Percentiles rank a stretch among this genome's conserved stretches.
Evolutionary conservation across 73 alveolate genomes (phyloP).

Genomic region (Paraurostyla sp.): DNA sequence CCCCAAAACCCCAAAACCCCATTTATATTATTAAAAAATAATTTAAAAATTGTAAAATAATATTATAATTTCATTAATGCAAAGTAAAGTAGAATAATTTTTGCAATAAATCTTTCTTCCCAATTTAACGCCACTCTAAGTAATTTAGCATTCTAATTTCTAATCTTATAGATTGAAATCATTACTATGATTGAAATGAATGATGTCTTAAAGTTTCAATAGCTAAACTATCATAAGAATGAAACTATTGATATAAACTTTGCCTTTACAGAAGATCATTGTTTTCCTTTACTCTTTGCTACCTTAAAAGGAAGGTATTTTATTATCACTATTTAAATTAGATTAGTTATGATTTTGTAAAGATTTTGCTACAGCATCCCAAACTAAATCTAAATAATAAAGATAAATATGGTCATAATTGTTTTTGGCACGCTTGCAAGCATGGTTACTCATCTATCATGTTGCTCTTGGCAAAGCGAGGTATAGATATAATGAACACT

Average conservation of each 20-base stretch:
- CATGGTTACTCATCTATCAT: background rate
- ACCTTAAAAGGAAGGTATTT: background rate
- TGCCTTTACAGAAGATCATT: background rate
- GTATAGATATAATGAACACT: background rate
- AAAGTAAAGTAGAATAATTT: background rate
- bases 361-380: background rate
- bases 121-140: background rate
- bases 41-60: background rate
- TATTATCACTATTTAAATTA: background rate
- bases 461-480: background rate
- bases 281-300: background rate
- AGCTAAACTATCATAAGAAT: background rate
- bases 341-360: background rate
- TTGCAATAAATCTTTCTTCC: background rate
- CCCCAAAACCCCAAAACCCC: constrained; percentile 4
- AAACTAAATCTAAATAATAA: background rate
- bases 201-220: background rate
- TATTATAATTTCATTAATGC: background rate
- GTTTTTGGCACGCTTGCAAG: background rate
- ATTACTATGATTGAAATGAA: background rate
- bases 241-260: background rate
- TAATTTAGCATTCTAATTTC: background rate
- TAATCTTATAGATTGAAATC: background rate
- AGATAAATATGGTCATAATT: background rate
- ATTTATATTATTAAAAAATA: background rate